Evolutionary conservation across 2,329 filamentous ascomycete genomes (phyloP), one percentile per base, ranked within the genome.

Genomic region (Fusarium staphyleae): DNA sequence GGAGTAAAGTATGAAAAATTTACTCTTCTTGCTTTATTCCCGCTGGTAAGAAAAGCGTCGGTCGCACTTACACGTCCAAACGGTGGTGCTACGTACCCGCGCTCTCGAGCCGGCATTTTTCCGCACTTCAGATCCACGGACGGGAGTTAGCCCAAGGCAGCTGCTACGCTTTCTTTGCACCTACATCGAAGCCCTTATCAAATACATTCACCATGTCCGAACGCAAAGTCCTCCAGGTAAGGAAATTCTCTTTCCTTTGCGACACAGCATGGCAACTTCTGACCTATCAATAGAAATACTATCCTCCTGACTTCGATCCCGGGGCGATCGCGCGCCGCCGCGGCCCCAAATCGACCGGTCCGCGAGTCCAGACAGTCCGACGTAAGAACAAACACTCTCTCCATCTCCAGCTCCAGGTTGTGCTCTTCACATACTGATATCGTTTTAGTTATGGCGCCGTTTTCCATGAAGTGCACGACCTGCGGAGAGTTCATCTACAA

Each of bases 301-400:
- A 82, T 66, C 84, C 84, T 75, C 89, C 75, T 78, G 91, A 98
- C 73, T 99, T 98, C 75, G 95, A 99, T 74, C 93, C 93, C 11
- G 86, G 86, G 19, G 87, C 89, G 67, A 84, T 98, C 75, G 81
- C 82, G 19, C 86, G 90, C 14, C 87, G 85, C 57, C 85, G 84
- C 61, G 87, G 78, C 22, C 84, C 86, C 8, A 93, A 93, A 71
- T 78, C 85, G 49, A 82, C 83, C 6, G 93, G 91, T 0, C 90
- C 91, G 1, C 91, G 91, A 65, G 82, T 91, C 8, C 91, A 96
- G 69, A 91, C 88, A 0, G 92, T 98, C 46, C 88, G 93, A 36
- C 81, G 44, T 62, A 33, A 53, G 60, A 34, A 30, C 15, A 36
- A 36, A 3, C 34, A 32, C 9, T 9, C 18, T 3, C n/a, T n/a